Percentiles rank a stretch among this genome's conserved stretches.
Evolutionary conservation across 2,329 filamentous ascomycete genomes (phyloP).

Genomic region (Reticulascus tulasneorum): DNA sequence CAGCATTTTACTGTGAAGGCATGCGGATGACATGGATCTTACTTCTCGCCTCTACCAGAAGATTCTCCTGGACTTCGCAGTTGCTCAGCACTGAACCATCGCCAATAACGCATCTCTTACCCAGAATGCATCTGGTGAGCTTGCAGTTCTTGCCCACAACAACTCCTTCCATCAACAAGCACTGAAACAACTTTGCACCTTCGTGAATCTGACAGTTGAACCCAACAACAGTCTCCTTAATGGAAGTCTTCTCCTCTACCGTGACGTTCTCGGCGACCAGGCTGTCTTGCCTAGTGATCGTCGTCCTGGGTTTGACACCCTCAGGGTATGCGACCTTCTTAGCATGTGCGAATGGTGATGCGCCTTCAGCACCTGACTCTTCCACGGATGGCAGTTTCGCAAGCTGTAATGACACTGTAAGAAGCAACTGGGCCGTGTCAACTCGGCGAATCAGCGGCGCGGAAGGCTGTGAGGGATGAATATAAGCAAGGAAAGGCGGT

Average conservation of each 20-base stretch:
- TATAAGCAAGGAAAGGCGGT: conserved; percentile 76
- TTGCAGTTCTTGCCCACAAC: conserved; percentile 80
- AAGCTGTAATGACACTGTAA: conserved; percentile 77
- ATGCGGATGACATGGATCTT: conserved; percentile 30
- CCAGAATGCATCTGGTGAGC: conserved; percentile 82
- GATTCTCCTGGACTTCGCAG: conserved; percentile 88
- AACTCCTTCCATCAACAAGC: conserved; percentile 88
- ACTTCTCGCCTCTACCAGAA: conserved; percentile 77
- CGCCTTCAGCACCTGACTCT: conserved; percentile 51
- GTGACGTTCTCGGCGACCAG: conserved; percentile 85
- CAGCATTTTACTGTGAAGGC: conserved; percentile 13
- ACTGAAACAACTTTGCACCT: conserved; percentile 82
- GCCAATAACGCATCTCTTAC: conserved; percentile 77
- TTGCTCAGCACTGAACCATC: conserved; percentile 76
- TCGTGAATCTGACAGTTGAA: conserved; percentile 81
- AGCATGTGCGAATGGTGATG: conserved; percentile 72
- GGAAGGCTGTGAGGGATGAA: conserved; percentile 57
- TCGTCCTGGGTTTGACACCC: conserved; percentile 74
- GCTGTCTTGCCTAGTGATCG: conserved; percentile 76
- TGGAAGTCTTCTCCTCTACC: conserved; percentile 82
- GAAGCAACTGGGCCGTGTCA: conserved; percentile 78
- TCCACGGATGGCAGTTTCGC: conserved; percentile 76
- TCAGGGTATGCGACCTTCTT: conserved; percentile 81
- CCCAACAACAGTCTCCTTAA: conserved; percentile 89
- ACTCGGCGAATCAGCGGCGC: conserved; percentile 77